Evolutionary conservation across 768 basidiomycete species (phyloP).

Genomic region (Gymnopilus dilepis): DNA sequence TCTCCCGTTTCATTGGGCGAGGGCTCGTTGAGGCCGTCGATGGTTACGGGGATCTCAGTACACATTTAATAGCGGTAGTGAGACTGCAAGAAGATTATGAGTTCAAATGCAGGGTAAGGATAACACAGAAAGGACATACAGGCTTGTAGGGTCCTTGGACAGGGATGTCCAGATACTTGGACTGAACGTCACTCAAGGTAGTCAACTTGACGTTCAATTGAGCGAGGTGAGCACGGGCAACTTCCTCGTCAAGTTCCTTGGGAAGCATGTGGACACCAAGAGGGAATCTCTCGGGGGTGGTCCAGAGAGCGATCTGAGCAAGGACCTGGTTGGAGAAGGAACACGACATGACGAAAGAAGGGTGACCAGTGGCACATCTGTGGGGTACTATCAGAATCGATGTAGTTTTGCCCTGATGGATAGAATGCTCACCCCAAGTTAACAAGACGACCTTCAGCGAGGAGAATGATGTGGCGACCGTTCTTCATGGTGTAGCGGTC

Average conservation of each 20-base stretch:
- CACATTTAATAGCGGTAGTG: slow-evolving; percentile 54
- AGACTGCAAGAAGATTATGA: slow-evolving; percentile 25
- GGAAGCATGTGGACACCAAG: slow-evolving; percentile 98
- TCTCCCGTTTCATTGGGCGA: slow-evolving; percentile 59
- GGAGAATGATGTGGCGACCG: slow-evolving; percentile 95
- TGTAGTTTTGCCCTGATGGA: neutral
- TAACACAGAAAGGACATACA: slow-evolving; percentile 29
- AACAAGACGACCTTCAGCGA: slow-evolving; percentile 98
- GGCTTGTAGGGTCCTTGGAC: slow-evolving; percentile 72
- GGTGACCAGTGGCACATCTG: slow-evolving; percentile 97
- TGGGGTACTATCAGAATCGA: neutral
- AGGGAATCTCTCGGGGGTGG: slow-evolving; percentile 88
- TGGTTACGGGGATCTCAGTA: slow-evolving; percentile 35
- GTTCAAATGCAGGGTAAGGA: neutral
- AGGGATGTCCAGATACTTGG: slow-evolving; percentile 91
- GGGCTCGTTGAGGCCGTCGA: slow-evolving; percentile 83
- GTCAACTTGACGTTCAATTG: slow-evolving; percentile 96
- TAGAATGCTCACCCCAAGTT: slow-evolving; percentile 80
- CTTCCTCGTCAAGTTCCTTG: slow-evolving; percentile 98
- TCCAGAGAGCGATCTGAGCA: slow-evolving; percentile 98
- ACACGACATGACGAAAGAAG: slow-evolving; percentile 99
- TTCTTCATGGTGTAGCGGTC: slow-evolving; percentile 94
- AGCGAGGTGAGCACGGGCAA: slow-evolving; percentile 92
- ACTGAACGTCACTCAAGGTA: slow-evolving; percentile 70
- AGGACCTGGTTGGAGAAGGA: slow-evolving; percentile 99